Base-by-base conservation (phyloP, 345 rosid genomes). In the Eucalyptus cloeziana region DNA sequence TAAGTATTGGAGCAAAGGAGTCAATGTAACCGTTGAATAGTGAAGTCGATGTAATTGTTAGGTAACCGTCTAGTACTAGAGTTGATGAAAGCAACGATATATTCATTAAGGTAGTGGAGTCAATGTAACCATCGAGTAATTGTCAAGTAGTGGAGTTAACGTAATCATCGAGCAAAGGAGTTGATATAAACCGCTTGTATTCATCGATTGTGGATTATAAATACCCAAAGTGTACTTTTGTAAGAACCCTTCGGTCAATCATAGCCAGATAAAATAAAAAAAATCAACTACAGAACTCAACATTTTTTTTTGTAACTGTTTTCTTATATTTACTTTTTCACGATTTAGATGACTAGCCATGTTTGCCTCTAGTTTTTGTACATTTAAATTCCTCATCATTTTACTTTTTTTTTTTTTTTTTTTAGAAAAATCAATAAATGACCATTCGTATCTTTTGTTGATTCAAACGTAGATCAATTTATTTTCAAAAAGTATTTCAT, bases 111-210 rank as follows among this genome's bases (percentile, higher is more conserved):
- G 62, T 56, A 24, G 62, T 24, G 62, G 30, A 56, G 30, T 56
- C 3, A 10, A 56, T 56, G 30, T 52, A 56, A 56, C 3, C 30
- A 56, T 56, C 13, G 24, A 24, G 62, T 56, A 56, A 56, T 56
- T 56, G 13, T 25, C 6, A 24, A 56, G 62, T 24, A 56, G 0
- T 56, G 30, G 4, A 56, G 13, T 56, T 2, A 22, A 56, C 24
- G 13, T 0, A 56, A 24, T 22, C 62, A 56, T 24, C 1, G 58
- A 24, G 30, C 1, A 24, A 0, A 2, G 0, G 62, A 56, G 62
- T 56, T 22, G 30, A 56, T 56, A 25, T 4, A 56, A 56, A 22
- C 13, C 2, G 13, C 12, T 24, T 24, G 3, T 24, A 56, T 22
- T 56, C 6, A 6, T 56, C 0, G 6, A 25, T 10, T 22, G 62